Conservation (phyloP, 768 basidiomycete species). For the Cytidiella melzeri region DNA sequence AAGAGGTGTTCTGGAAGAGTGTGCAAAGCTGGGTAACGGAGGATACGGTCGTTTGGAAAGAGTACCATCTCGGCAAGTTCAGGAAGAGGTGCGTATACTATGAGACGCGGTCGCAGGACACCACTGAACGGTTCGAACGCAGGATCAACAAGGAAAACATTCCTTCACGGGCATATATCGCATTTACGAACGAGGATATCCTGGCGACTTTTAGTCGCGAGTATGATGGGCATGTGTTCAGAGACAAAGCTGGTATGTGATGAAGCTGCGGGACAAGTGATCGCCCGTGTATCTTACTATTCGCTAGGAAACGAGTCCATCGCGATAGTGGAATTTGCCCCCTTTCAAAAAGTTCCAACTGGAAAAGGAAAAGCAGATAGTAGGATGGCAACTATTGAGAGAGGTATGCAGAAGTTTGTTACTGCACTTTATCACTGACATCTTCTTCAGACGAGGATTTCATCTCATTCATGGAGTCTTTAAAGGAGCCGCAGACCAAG, state of each 20-base stretch:
- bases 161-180: slow-evolving; percentile 86
- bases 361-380: slow-evolving; percentile 75
- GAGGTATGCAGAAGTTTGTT: slow-evolving; percentile 44
- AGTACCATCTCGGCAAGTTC: slow-evolving; percentile 61
- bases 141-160: slow-evolving; percentile 83
- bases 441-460: slow-evolving; percentile 66
- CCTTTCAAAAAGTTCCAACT: slow-evolving; percentile 79
- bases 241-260: slow-evolving; percentile 80
- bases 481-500: slow-evolving; percentile 45
- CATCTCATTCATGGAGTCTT: slow-evolving; percentile 70
- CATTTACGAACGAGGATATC: slow-evolving; percentile 72
- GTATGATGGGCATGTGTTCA: slow-evolving; percentile 89
- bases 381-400: slow-evolving; percentile 83
- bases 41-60: slow-evolving; percentile 63
- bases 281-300: neutral
- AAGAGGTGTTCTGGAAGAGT: slow-evolving; percentile 90
- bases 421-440: neutral
- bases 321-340: slow-evolving; percentile 91
- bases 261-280: neutral
- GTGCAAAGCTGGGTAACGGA: slow-evolving; percentile 80
- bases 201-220: slow-evolving; percentile 71
- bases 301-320: slow-evolving; percentile 77
- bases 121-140: too few species aligned
- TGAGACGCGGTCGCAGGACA: too few species aligned
- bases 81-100: slow-evolving; percentile 64